Evolutionary conservation across 2,329 filamentous ascomycete genomes (phyloP).

Genomic region (Apiospora aurea): DNA sequence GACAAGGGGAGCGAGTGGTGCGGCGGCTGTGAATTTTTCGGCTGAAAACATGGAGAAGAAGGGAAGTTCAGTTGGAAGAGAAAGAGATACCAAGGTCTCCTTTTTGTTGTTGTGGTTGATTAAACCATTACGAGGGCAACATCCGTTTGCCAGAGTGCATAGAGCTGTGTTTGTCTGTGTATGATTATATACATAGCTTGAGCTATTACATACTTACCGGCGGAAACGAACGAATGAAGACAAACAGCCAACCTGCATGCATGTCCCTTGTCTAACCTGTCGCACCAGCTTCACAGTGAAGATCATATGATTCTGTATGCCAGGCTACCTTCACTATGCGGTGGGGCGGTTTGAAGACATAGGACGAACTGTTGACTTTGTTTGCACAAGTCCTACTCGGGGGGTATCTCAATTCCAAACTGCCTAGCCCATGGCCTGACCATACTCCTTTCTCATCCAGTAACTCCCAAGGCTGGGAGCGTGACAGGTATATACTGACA

Average conservation of each 20-base stretch:
- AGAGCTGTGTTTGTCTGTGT: conserved; percentile 15
- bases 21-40: neutral
- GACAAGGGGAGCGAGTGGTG: neutral
- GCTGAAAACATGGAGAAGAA: neutral
- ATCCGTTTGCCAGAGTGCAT: neutral
- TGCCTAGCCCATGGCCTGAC: neutral
- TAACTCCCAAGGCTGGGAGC: neutral
- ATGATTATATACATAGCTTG: conserved; percentile 7
- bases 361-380: neutral
- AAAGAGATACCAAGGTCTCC: conserved; percentile 5
- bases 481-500: neutral
- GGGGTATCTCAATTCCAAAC: conserved; percentile 19
- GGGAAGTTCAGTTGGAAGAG: neutral
- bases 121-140: neutral
- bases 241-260: neutral
- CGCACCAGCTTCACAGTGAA: neutral
- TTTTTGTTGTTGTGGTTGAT: neutral
- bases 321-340: no score
- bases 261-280: neutral
- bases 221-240: neutral
- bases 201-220: neutral
- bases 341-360: neutral
- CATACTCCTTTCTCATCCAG: neutral
- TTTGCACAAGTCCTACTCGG: neutral
- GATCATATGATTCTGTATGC: no score